Conservation (phyloP, 169 alveolate genomes). For the Cryptosporidium baileyi region DNA sequence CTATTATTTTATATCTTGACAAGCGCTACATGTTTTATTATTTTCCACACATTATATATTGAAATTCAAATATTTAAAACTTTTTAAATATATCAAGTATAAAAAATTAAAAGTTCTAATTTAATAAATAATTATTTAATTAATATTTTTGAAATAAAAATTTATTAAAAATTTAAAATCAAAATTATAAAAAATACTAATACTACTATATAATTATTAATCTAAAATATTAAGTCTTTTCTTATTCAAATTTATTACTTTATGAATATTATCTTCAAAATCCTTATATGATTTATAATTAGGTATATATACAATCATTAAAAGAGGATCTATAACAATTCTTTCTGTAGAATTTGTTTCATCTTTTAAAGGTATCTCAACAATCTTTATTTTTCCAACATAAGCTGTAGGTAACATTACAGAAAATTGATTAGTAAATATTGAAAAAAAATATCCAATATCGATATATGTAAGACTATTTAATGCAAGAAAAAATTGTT, state of each 20-base stretch:
- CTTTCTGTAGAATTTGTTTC: background rate
- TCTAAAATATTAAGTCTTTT: background rate
- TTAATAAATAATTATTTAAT: too few species aligned
- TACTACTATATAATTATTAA: too few species aligned
- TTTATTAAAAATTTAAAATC: too few species aligned
- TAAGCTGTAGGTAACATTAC: slow-evolving; percentile 48
- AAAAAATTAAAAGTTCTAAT: too few species aligned
- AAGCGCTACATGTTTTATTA: too few species aligned
- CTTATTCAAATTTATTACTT: slow-evolving; percentile 1
- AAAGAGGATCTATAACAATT: slow-evolving; percentile 30
- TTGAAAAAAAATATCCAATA: slow-evolving; percentile 36
- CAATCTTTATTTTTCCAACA: slow-evolving; percentile 38
- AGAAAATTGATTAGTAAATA: background rate
- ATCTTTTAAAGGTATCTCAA: background rate
- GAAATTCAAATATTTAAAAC: too few species aligned
- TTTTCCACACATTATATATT: too few species aligned
- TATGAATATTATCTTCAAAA: background rate
- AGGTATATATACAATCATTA: slow-evolving; percentile 19
- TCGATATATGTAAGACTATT: background rate
- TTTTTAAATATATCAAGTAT: too few species aligned
- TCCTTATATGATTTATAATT: slow-evolving; percentile 7
- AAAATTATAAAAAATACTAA: too few species aligned
- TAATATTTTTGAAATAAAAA: background rate
- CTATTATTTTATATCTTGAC: too few species aligned
- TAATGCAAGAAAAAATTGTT: slow-evolving; percentile 16